These are phyloP conservation scores for Arachis stenosperma DNA, from an alignment of 306 rosid genomes.

Conservation along the genomic window DNA sequence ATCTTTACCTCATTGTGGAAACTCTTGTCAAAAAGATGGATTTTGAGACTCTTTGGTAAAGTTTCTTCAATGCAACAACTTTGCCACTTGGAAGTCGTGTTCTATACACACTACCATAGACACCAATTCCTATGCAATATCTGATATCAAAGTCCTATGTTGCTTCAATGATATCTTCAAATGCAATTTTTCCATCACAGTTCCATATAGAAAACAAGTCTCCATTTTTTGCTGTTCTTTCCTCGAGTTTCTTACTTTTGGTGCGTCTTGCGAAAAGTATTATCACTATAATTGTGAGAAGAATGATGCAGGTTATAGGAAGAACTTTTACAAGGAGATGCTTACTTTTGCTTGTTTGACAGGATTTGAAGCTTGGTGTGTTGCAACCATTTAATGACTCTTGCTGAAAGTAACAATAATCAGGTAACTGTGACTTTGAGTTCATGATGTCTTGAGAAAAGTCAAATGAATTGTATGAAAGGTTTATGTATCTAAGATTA, in stretches of 20 bases:
- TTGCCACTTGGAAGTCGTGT: background rate
- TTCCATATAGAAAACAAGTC: background rate
- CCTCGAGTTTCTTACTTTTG: background rate
- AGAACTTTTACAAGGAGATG: background rate
- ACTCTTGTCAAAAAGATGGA: conserved; percentile 3
- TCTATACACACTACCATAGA: conserved; percentile 9
- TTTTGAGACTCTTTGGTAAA: conserved; percentile 2
- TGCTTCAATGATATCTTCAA: conserved; percentile 28
- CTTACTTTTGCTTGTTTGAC: background rate
- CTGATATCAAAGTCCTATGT: background rate
- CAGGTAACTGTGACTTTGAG: no score
- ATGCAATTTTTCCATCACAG: conserved; percentile 27
- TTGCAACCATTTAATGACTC: no score
- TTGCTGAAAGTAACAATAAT: background rate
- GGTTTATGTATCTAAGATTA: background rate
- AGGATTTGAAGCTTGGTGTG: background rate
- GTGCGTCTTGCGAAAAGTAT: no score
- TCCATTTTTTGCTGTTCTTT: background rate
- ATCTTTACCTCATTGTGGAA: conserved; percentile 18
- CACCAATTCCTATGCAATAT: conserved; percentile 12
- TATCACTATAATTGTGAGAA: no score
- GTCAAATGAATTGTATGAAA: background rate
- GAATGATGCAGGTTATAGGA: background rate
- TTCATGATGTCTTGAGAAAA: background rate
- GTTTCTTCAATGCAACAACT: conserved; percentile 27